Base-by-base conservation (phyloP, 176 grass and related monocot species). In the Neostapfia colusana region DNA sequence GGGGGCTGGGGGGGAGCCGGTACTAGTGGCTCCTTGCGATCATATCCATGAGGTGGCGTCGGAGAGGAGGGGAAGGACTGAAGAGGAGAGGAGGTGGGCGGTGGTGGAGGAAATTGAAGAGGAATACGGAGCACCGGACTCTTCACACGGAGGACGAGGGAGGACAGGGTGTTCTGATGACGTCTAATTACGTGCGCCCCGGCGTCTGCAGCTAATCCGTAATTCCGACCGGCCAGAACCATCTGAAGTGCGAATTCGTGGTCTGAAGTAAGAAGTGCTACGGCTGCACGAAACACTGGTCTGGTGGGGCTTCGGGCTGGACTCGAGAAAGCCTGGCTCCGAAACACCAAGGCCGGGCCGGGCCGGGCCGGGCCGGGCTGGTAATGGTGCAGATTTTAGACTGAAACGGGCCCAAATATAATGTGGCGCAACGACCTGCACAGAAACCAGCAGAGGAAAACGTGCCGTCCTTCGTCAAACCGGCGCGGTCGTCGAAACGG, bases 81-180 rank as follows among this genome's bases (percentile, higher is more conserved):
- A 20, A 2, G 31, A 15, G 0, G 27, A 5, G 37, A 5, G 37
- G 74, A 15, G 24, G 11, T 18, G 73, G 36, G 66, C 65, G 6
- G 73, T 34, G 74, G 63, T 21, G 67, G 79, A 59, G 61, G 75
- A 72, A 83, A 83, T 31, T 61, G 84, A 69, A 75, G 63, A 46
- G 5, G 61, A 37, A 21, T 31, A 31, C 31, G 3, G 31, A 31
- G 31, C 31, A 31, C 31, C 39, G 66, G 26, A 39, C 16, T 76
- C 75, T 62, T 83, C 81, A 84, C 86, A 84, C 80, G 81, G 81
- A 88, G 75, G 81, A 83, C 86, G 75, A 84, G 81, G 38, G 51
- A 26, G 25, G 70, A 74, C 76, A 75, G 63, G 69, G 63, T 70
- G 70, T 67, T 70, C 70, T 70, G 63, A 54, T 73, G 80, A 55